These are phyloP conservation scores for Pleurozium schreberi DNA, from an alignment of 225 moss, liverwort and hornwort species.

Conservation along the genomic window DNA sequence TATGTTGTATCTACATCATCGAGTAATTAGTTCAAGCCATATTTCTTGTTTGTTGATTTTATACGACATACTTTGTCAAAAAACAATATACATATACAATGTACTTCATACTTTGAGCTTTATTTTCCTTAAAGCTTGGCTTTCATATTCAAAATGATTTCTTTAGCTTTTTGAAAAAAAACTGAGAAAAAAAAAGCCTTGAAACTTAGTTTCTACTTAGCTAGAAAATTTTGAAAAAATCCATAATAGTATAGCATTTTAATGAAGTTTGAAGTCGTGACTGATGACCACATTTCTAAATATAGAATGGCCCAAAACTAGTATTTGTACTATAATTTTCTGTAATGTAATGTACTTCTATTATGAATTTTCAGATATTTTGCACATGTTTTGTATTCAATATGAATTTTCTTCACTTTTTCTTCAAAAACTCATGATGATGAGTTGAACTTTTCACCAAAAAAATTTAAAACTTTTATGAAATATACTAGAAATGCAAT, in stretches of 20 bases:
- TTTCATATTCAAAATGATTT: neutral
- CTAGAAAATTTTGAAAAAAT: neutral
- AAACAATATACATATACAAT: neutral
- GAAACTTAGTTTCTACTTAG: too few species aligned
- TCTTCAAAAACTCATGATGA: neutral
- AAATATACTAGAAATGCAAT: too few species aligned
- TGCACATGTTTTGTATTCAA: neutral
- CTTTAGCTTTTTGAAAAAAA: neutral
- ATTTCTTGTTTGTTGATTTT: neutral
- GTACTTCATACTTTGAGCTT: neutral
- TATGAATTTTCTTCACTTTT: neutral
- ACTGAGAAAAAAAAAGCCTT: neutral
- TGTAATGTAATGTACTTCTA: neutral
- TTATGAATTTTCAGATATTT: neutral
- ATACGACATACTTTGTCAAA: too few species aligned
- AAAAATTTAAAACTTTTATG: neutral
- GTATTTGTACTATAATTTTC: neutral
- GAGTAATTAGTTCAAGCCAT: neutral
- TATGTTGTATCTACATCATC: neutral
- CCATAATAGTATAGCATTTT: neutral
- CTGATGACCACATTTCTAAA: neutral
- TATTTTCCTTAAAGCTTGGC: neutral
- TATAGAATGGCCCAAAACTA: fast-evolving
- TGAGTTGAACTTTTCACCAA: too few species aligned
- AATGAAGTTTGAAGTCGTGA: neutral